Conservation (phyloP, 2,329 filamentous ascomycete species). For the Aquanectria penicillioides region DNA sequence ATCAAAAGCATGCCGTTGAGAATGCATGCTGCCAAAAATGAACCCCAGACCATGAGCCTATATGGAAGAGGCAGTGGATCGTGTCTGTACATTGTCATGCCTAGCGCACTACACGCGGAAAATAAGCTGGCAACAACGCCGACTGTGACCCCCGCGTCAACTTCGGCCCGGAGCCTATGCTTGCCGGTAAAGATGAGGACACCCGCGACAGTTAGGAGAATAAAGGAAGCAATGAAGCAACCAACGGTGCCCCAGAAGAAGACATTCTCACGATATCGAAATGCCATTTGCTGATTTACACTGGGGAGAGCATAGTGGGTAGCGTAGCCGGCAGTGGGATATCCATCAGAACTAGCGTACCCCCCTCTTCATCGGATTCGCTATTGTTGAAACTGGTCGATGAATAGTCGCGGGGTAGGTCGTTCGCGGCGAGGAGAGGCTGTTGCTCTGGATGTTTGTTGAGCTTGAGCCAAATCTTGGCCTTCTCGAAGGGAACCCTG, state of each 20-base stretch:
- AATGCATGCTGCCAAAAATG: constrained; percentile 51
- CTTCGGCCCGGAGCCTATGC: constrained; percentile 74
- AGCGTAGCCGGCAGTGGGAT: constrained; percentile 61
- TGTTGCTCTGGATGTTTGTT: constrained; percentile 40
- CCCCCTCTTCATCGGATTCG: constrained; percentile 57
- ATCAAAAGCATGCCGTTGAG: constrained; percentile 57
- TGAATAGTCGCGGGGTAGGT: constrained; percentile 41
- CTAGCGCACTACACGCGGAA: constrained; percentile 70
- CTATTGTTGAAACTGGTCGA: constrained; percentile 41
- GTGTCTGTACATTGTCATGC: constrained; percentile 64
- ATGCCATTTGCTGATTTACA: constrained; percentile 60
- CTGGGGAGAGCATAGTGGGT: constrained; percentile 65
- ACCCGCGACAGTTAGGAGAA: constrained; percentile 72
- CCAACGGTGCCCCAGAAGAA: constrained; percentile 64
- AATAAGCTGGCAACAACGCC: constrained; percentile 74
- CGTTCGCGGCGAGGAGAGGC: constrained; percentile 44
- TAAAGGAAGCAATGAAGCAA: constrained; percentile 67
- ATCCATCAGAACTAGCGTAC: constrained; percentile 64
- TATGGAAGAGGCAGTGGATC: constrained; percentile 55
- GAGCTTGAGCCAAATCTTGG: constrained; percentile 60
- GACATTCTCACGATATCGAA: constrained; percentile 62
- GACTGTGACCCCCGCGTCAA: constrained; percentile 77
- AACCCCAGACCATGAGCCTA: constrained; percentile 51
- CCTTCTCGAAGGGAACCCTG: constrained; percentile 59
- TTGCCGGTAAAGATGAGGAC: constrained; percentile 75